Conservation (phyloP, 2,329 filamentous ascomycete genomes). For the Clonostachys chloroleuca region DNA sequence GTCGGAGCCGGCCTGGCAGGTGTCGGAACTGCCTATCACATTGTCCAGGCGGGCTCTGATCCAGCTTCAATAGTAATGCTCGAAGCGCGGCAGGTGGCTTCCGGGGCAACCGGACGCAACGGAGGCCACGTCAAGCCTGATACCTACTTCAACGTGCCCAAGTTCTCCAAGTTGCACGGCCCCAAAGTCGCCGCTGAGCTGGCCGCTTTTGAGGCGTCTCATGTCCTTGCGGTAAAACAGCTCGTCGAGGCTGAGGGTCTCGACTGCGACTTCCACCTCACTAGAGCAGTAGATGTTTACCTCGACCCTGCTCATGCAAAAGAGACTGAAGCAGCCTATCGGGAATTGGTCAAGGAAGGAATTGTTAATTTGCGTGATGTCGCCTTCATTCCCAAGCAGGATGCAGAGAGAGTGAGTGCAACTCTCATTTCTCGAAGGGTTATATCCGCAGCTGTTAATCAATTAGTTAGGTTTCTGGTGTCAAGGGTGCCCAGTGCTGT, state of each 20-base stretch:
- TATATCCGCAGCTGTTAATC: slow-evolving; percentile 1
- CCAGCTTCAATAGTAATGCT: slow-evolving; percentile 17
- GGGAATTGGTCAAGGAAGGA: slow-evolving; percentile 19
- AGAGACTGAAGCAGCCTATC: slow-evolving; percentile 16
- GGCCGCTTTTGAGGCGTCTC: slow-evolving; percentile 11
- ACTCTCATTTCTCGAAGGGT: neutral
- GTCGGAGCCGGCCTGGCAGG: slow-evolving; percentile 10
- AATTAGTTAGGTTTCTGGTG: slow-evolving; percentile 16
- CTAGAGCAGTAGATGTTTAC: slow-evolving; percentile 29
- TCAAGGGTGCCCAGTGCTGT: slow-evolving; percentile 13
- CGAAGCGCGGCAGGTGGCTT: slow-evolving; percentile 26
- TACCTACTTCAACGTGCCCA: slow-evolving; percentile 9
- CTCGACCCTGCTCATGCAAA: slow-evolving; percentile 13
- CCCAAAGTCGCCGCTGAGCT: slow-evolving; percentile 10
- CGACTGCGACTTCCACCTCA: slow-evolving; percentile 39
- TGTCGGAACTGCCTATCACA: slow-evolving; percentile 8
- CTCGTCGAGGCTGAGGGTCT: slow-evolving; percentile 27
- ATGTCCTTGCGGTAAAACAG: slow-evolving; percentile 19
- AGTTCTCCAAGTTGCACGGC: slow-evolving; percentile 10
- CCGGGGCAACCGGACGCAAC: slow-evolving; percentile 29
- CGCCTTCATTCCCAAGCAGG: slow-evolving; percentile 17
- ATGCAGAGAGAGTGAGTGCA: slow-evolving; percentile 14
- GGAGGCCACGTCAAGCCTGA: slow-evolving; percentile 16
- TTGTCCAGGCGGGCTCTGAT: slow-evolving; percentile 3
- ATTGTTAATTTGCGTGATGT: slow-evolving; percentile 10